Conservation (phyloP, 2,329 filamentous ascomycete genomes). For the Epichloe brachyelytri region DNA sequence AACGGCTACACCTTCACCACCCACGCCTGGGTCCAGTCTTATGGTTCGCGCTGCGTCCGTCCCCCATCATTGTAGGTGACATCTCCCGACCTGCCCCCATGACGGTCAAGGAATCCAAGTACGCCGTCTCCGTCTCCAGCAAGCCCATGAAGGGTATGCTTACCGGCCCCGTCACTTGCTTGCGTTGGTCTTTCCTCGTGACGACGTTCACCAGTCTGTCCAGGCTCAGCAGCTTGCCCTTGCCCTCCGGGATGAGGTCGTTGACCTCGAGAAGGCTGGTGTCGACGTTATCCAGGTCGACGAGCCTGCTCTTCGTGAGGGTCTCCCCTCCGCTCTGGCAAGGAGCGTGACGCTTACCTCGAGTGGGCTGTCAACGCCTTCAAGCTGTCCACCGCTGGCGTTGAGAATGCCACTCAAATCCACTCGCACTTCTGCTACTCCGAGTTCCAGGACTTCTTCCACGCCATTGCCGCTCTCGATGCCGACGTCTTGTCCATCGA, state of each 20-base stretch:
- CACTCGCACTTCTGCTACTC: conserved; percentile 99
- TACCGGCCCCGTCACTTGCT: conserved; percentile 95
- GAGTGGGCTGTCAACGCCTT: conserved; percentile 96
- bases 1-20: conserved; percentile 98
- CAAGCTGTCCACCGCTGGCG: conserved; percentile 87
- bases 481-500: conserved; percentile 98
- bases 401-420: conserved; percentile 93
- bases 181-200: conserved; percentile 99
- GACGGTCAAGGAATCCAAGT: conserved; percentile 99
- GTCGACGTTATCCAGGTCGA: conserved; percentile 98
- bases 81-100: conserved; percentile 93
- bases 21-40: conserved; percentile 96
- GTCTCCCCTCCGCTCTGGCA: conserved; percentile 87
- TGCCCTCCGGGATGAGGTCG: conserved; percentile 93
- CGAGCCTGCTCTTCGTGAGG: conserved; percentile 97
- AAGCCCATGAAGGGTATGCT: conserved; percentile 99
- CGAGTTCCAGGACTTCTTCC: conserved; percentile 99
- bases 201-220: conserved; percentile 97
- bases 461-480: conserved; percentile 95
- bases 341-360: conserved; percentile 94
- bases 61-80: conserved; percentile 98
- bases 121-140: conserved; percentile 87
- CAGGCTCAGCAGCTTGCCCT: conserved; percentile 98
- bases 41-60: conserved; percentile 95
- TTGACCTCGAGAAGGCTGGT: conserved; percentile 94